These are phyloP conservation scores for Erysimum cheiri DNA, from an alignment of 441 rosid species.

Conservation along the genomic window DNA sequence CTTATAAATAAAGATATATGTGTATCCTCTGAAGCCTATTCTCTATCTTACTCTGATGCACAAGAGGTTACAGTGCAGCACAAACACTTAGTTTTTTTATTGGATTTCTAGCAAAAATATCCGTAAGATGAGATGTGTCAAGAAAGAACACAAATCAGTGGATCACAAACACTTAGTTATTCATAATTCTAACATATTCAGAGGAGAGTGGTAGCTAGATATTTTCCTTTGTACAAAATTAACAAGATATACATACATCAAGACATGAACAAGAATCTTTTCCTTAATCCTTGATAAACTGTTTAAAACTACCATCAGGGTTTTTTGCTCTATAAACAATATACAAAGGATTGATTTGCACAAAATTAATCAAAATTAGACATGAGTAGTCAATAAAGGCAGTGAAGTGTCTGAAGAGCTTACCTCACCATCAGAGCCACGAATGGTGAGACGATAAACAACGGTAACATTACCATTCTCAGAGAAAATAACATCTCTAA, in stretches of 20 bases:
- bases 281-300: slow-evolving; percentile 1
- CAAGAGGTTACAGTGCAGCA: too few relatives aligned
- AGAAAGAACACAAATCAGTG: neutral
- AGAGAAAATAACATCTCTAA: slow-evolving; percentile 91
- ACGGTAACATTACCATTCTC: slow-evolving; percentile 90
- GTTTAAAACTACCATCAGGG: neutral
- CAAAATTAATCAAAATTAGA: neutral
- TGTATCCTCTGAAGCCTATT: neutral
- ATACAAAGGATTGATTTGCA: neutral
- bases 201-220: neutral
- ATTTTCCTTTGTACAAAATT: neutral
- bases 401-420: slow-evolving; percentile 5
- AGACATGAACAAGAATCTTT: neutral
- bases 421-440: slow-evolving; percentile 98
- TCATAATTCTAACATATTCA: neutral
- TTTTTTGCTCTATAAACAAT: neutral
- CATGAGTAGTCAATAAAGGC: neutral
- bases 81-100: neutral
- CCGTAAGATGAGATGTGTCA: neutral
- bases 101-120: neutral
- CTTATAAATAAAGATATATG: slow-evolving; percentile 3
- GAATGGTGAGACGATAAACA: slow-evolving; percentile 88
- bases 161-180: neutral
- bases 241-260: slow-evolving; percentile 13
- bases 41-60: neutral